Evolutionary conservation across 208 protist genomes (phyloP), one percentile per base, ranked within the genome.

Genomic region (Phytomonas serpens): DNA sequence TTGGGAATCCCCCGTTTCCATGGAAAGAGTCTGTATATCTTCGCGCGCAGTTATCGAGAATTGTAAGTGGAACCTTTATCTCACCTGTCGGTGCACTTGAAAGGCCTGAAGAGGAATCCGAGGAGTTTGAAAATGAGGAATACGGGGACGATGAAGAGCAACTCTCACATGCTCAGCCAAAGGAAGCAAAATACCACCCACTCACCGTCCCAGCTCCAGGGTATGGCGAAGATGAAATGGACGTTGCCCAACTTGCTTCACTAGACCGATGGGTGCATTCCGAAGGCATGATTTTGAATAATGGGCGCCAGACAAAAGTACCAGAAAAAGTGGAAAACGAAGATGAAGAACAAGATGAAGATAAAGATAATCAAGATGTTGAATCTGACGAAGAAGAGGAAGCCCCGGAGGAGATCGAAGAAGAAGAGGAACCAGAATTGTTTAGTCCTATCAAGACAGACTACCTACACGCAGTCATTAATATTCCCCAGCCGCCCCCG

Each of bases 21-120:
- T 98, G 97, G 81, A 89, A 76, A 13, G 96, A 99, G 78, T 78
- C 84, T 1, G 79, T 93, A 61, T 94, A 93, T 74, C 82, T 99
- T 61, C 91, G 97, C 57, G 97, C 97, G 11, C 95, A 98, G 75
- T 90, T 99, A 42, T 83, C 94, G 32, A 93, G 97, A 75, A 98
- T 99, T 71, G 79, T 88, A 31, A 92, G 88, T 70, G 75, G 82
- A 42, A 97, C 96, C 27, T 88, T 82, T 64, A 87, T 99, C 64
- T 80, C 85, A 31, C 97, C 97, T 11, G 64, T 83, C n/a, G 92
- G 93, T 0, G 93, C 92, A 11, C 76, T 97, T 32, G 91, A 91
- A 61, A 75, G 93, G 68, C 80, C 90, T 37, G 93, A 97, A 68
- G 87, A 91, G 68, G 76, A 86, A 4, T 85, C 76, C n/a, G 85